These are phyloP conservation scores for Ogataea neopini DNA, from an alignment of 805 yeast species.

Conservation along the genomic window DNA sequence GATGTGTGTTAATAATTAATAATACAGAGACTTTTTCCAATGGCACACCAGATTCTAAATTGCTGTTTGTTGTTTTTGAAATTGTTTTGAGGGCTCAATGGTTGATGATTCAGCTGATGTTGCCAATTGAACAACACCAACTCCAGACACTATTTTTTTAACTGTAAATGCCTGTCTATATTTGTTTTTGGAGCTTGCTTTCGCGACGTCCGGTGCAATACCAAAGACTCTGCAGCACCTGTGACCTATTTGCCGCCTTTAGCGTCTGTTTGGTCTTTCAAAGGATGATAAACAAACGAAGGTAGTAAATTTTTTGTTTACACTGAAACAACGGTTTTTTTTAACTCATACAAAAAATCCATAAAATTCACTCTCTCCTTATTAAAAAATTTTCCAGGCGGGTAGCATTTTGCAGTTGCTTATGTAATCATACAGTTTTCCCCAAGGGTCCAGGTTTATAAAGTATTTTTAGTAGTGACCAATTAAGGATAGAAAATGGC, in stretches of 20 bases:
- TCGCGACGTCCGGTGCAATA: background rate
- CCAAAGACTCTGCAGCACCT: conserved; percentile 1
- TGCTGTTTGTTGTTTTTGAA: background rate
- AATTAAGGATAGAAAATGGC: background rate
- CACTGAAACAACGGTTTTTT: background rate
- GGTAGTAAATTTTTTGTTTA: background rate
- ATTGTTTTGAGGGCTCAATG: background rate
- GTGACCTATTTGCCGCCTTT: conserved; percentile 3
- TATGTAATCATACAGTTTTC: background rate
- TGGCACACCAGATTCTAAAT: background rate
- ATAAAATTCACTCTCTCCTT: background rate
- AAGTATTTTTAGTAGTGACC: background rate
- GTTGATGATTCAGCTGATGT: background rate
- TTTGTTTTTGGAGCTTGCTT: background rate
- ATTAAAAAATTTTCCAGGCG: conserved; percentile 8
- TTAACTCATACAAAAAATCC: too few species aligned
- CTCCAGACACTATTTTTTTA: background rate
- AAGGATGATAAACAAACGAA: background rate
- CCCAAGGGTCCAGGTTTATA: background rate
- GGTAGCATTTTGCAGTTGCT: background rate
- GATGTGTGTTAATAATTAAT: background rate
- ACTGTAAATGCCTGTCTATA: background rate
- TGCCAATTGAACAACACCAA: background rate
- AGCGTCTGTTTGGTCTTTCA: background rate
- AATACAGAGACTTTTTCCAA: background rate